A percentile compares a stretch with the other conserved stretches of the same genome.
phyloP scores from a whole-genome alignment of 805 yeast species.

The Pichia rugopelliculosa region DNA sequence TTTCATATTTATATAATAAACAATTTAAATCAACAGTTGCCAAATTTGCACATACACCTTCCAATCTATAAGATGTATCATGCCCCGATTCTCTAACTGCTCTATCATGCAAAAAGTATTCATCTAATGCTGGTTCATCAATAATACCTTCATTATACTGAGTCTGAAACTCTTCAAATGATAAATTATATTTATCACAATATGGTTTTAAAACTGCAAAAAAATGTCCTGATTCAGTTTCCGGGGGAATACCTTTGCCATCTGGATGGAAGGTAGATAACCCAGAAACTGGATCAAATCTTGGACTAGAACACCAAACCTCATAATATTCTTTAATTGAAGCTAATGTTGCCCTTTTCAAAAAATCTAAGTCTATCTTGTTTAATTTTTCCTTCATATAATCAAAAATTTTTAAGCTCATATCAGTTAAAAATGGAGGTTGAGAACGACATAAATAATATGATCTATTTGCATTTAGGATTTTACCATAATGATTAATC shows the following conservation, averaged over 20 bases:
- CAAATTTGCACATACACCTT: slow-evolving; percentile 80
- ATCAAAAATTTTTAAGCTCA: slow-evolving; percentile 66
- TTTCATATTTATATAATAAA: slow-evolving; percentile 81
- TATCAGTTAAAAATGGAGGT: slow-evolving; percentile 94
- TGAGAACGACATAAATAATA: slow-evolving; percentile 89
- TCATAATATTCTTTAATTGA: slow-evolving; percentile 80
- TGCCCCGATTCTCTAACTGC: slow-evolving; percentile 97
- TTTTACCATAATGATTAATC: slow-evolving; percentile 83
- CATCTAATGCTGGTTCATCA: slow-evolving; percentile 76
- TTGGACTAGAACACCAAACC: slow-evolving; percentile 73
- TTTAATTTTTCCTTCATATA: slow-evolving; percentile 35
- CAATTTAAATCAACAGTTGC: slow-evolving; percentile 90
- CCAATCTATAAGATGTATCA: slow-evolving; percentile 86
- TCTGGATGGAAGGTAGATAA: slow-evolving; percentile 85
- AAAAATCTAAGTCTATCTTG: slow-evolving; percentile 49
- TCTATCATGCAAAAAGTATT: slow-evolving; percentile 82
- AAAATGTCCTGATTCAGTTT: slow-evolving; percentile 88
- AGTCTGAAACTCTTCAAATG: slow-evolving; percentile 56
- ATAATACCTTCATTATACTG: slow-evolving; percentile 62
- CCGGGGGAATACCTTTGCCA: slow-evolving; percentile 94
- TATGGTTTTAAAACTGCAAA: slow-evolving; percentile 61
- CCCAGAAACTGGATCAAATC: slow-evolving; percentile 67
- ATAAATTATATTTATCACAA: slow-evolving; percentile 50
- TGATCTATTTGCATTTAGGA: slow-evolving; percentile 87
- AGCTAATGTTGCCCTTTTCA: slow-evolving; percentile 58